A percentile compares a stretch with the other conserved stretches of the same genome.
These are phyloP conservation scores for Dactylorhiza incarnata DNA, from an alignment of 106 monocot genomes.

Conservation along the genomic window DNA sequence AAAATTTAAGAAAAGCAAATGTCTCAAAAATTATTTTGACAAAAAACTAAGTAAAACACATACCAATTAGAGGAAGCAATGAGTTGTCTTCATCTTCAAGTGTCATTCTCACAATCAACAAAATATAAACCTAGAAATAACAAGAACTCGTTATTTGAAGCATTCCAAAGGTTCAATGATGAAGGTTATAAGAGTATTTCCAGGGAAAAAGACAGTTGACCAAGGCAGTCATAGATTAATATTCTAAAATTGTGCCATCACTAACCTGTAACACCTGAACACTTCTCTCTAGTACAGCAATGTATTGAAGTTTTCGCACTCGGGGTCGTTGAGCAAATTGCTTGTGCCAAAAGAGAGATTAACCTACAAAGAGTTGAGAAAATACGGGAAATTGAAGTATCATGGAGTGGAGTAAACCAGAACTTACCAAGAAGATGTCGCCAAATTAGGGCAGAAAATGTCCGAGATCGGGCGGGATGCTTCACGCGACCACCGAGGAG, in stretches of 20 bases:
- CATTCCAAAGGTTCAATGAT: conserved; percentile 5
- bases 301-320: conserved; percentile 91
- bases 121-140: too few relatives aligned
- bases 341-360: conserved; percentile 22
- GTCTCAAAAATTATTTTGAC: too few relatives aligned
- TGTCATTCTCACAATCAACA: too few relatives aligned
- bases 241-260: background rate
- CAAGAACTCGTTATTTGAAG: background rate
- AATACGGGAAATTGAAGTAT: background rate
- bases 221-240: background rate
- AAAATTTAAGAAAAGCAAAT: too few relatives aligned
- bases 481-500: too few relatives aligned
- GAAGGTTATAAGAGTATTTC: background rate
- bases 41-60: too few relatives aligned
- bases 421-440: too few relatives aligned
- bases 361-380: background rate
- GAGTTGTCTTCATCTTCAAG: too few relatives aligned
- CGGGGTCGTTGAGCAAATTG: conserved; percentile 91
- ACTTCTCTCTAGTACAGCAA: conserved; percentile 83
- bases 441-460: too few relatives aligned
- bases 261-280: conserved; percentile 77
- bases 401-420: too few relatives aligned
- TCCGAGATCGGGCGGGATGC: too few relatives aligned
- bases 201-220: background rate
- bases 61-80: too few relatives aligned